These are phyloP conservation scores for Zelopaecilomyces penicillatus DNA, from an alignment of 2,329 filamentous ascomycete species.

Conservation along the genomic window DNA sequence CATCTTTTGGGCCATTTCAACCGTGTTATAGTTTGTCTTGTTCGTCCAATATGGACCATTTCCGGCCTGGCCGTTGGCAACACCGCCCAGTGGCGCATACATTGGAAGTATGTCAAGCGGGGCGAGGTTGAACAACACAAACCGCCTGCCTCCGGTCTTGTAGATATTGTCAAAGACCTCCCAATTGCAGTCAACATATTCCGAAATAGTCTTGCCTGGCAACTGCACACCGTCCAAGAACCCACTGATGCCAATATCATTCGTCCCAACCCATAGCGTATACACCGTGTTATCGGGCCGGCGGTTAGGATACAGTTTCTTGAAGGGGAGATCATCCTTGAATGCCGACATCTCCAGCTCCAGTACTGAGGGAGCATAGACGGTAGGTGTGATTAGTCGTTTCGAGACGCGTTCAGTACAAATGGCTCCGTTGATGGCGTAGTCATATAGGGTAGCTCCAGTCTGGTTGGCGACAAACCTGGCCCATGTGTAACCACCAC, in stretches of 20 bases:
- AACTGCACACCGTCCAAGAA: slow-evolving; percentile 60
- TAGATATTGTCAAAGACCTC: slow-evolving; percentile 55
- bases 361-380: slow-evolving; percentile 51
- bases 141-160: slow-evolving; percentile 56
- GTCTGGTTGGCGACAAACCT: slow-evolving; percentile 56
- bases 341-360: slow-evolving; percentile 55
- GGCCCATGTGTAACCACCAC: slow-evolving; percentile 61
- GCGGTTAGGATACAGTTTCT: slow-evolving; percentile 31
- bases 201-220: slow-evolving; percentile 48
- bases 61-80: slow-evolving; percentile 2
- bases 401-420: slow-evolving; percentile 62
- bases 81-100: slow-evolving; percentile 36
- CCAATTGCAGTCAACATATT: slow-evolving; percentile 64
- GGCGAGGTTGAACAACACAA: slow-evolving; percentile 62
- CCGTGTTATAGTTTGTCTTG: slow-evolving; percentile 38
- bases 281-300: slow-evolving; percentile 58
- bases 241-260: slow-evolving; percentile 60
- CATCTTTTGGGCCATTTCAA: slow-evolving; percentile 37
- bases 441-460: slow-evolving; percentile 52
- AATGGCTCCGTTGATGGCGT: slow-evolving; percentile 64
- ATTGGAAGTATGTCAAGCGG: slow-evolving; percentile 61
- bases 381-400: slow-evolving; percentile 42
- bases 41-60: slow-evolving; percentile 35
- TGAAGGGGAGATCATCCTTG: slow-evolving; percentile 37
- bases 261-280: slow-evolving; percentile 73